Conservation (phyloP, 2,329 filamentous ascomycete genomes). For the Cercospora beticola region DNA sequence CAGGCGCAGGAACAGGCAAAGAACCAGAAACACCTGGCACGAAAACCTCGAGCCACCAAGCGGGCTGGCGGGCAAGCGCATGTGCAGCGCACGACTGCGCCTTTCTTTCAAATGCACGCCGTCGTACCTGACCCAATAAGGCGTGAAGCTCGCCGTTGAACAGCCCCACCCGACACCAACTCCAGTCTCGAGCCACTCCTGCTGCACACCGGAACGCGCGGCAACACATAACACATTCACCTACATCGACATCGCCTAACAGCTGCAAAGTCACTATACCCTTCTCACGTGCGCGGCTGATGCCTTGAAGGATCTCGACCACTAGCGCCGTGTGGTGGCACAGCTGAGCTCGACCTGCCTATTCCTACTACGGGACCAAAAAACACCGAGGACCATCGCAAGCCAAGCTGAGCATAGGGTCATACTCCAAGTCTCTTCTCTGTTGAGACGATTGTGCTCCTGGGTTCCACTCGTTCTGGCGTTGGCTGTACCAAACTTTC, state of each 20-base stretch:
- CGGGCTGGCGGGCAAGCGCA: not conserved
- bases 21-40: not conserved
- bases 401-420: not conserved
- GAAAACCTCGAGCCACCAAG: not conserved
- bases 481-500: not conserved
- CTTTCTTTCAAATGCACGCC: not conserved
- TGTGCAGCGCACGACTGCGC: not conserved
- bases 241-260: not conserved
- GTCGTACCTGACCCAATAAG: not conserved
- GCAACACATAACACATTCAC: not conserved
- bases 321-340: conserved; percentile 2
- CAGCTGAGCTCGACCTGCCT: conserved; percentile 1
- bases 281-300: not conserved
- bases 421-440: not conserved
- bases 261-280: not conserved
- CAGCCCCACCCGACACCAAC: not conserved
- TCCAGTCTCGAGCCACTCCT: not conserved
- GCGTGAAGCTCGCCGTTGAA: not conserved
- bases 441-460: not conserved
- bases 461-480: not conserved
- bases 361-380: not conserved
- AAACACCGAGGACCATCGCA: not conserved
- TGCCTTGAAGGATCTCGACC: conserved; percentile 1
- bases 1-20: not conserved
- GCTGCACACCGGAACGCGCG: not conserved